These are phyloP conservation scores for Thermochaetoides dissita DNA, from an alignment of 2,329 filamentous ascomycete genomes.

Conservation along the genomic window DNA sequence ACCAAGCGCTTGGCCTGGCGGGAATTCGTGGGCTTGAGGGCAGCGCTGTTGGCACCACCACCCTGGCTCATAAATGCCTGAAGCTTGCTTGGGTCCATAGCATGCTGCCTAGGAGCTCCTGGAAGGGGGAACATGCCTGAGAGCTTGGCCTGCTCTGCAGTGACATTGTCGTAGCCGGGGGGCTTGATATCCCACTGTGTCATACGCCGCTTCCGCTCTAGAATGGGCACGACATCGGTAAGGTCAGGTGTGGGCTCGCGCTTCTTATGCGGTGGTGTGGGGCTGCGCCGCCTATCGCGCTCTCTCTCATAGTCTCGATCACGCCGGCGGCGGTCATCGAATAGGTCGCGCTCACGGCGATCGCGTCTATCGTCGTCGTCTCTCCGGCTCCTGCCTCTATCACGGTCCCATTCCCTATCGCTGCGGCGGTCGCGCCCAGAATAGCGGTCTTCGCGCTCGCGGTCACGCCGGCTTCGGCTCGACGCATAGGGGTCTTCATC, in stretches of 20 bases:
- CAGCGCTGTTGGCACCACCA: conserved; percentile 54
- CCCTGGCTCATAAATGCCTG: conserved; percentile 94
- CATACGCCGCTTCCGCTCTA: conserved; percentile 78
- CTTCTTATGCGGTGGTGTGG: conserved; percentile 72
- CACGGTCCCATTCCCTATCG: conserved; percentile 66
- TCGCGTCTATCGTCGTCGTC: conserved; percentile 53
- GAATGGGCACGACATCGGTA: conserved; percentile 67
- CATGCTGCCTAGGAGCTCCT: conserved; percentile 83
- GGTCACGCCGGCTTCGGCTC: conserved; percentile 80
- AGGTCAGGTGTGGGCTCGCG: conserved; percentile 92
- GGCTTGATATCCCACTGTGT: conserved; percentile 99
- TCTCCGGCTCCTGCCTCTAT: conserved; percentile 43
- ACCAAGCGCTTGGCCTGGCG: conserved; percentile 89
- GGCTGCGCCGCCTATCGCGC: conserved; percentile 56
- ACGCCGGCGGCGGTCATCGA: conserved; percentile 35
- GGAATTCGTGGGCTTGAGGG: conserved; percentile 82
- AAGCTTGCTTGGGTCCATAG: conserved; percentile 85
- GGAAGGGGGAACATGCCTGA: conserved; percentile 98
- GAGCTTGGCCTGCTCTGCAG: conserved; percentile 93
- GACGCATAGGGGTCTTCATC: conserved; percentile 81
- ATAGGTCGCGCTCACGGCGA: conserved; percentile 22
- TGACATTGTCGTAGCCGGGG: conserved; percentile 94
- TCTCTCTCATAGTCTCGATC: conserved; percentile 31
- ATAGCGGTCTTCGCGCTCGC: conserved; percentile 89
- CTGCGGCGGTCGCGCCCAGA: conserved; percentile 48